Evolutionary conservation across 179 eudicot genomes (phyloP), one percentile per base, ranked within the genome.

Genomic region (Spergularia azorica): DNA sequence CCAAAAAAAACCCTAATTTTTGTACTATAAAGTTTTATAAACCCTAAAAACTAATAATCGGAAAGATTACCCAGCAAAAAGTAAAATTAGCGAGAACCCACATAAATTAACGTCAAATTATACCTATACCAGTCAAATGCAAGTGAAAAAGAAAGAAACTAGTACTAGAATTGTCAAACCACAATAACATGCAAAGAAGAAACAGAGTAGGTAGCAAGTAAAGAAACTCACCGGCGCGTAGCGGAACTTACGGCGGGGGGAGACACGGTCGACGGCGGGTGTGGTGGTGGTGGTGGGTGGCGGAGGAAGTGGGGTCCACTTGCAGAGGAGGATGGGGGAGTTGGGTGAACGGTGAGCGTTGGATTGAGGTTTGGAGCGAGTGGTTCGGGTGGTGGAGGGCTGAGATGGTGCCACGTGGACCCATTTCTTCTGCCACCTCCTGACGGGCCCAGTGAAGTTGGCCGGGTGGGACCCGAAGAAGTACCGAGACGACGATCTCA

Each of bases 371-470:
- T 72, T 78, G n/a, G 55, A 51, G 20, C 60, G 71, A 11, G 71
- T 38, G 79, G 68, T 80, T 70, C 63, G 69, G 63, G 69, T 62
- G 50, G 82, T 3, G 65, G 89, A 66, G 16, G 95, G 84, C 36
- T 64, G 76, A 21, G 88, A 75, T 46, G 83, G 65, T 0, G 97
- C 64, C n/a, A 85, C 84, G 76, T 82, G 92, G 68, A 90, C 88
- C 98, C 98, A 94, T 50, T 82, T 92, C 90, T 92, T 94, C 90
- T 88, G 85, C 98, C 98, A 94, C 77, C 84, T 79, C 41, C 98
- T 75, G 3, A 94, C 98, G 20, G 96, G 98, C 15, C 98, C 97
- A 72, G 83, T 83, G 70, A 92, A 92, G 74, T 80, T 80, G 61
- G 89, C 80, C 41, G 95, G 70, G 63, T 57, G 46, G 57, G 39